Conservation (phyloP, 495 filamentous ascomycete species). For the Penicillium pancosmium region DNA sequence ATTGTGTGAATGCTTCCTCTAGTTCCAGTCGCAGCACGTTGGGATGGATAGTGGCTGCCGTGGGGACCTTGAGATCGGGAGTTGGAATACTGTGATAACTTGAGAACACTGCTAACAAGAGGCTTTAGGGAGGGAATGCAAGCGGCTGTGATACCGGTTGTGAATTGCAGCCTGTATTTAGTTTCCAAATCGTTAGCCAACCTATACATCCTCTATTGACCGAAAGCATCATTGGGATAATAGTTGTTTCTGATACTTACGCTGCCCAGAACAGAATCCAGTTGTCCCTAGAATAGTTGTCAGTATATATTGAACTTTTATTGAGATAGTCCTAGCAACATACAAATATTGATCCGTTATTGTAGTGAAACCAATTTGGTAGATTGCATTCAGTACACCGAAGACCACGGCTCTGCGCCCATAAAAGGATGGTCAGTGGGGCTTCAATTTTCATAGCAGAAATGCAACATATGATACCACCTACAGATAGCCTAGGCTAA, state of each 20-base stretch:
- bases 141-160: slow-evolving; percentile 49
- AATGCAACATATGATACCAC: background rate
- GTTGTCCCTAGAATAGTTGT: background rate
- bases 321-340: background rate
- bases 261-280: background rate
- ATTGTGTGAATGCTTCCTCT: background rate
- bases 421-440: background rate
- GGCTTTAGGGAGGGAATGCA: slow-evolving; percentile 48
- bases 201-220: too few relatives aligned
- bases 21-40: background rate
- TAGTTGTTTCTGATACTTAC: background rate
- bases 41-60: background rate
- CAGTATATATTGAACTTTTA: background rate
- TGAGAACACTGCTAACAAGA: slow-evolving; percentile 35
- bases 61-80: background rate
- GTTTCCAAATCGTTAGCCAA: background rate
- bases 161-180: slow-evolving; percentile 41
- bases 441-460: too few relatives aligned
- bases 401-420: background rate
- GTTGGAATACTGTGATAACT: slow-evolving; percentile 16
- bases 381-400: background rate
- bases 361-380: background rate
- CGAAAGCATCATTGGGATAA: too few relatives aligned
- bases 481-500: slow-evolving; percentile 47
- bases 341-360: background rate